These are phyloP conservation scores for Vigna hirtella DNA, from an alignment of 306 rosid species.

Conservation along the genomic window DNA sequence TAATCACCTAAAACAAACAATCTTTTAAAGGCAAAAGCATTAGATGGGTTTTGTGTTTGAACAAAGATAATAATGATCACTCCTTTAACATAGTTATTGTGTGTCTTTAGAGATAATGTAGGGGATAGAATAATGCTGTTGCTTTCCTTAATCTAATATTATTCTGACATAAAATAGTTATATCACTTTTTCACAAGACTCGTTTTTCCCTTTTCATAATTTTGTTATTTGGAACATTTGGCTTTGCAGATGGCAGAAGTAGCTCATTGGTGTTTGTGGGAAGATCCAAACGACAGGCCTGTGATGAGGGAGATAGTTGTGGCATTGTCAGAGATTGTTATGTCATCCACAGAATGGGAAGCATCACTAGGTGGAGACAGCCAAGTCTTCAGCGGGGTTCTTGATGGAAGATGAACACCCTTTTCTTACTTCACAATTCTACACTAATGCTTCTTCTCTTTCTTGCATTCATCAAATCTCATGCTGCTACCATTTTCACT, in stretches of 20 bases:
- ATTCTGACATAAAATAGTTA: not conserved
- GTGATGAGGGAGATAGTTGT: constrained; percentile 71
- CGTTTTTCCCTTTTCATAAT: not conserved
- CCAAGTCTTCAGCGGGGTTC: constrained; percentile 70
- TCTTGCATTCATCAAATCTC: not conserved
- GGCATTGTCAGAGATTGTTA: constrained; percentile 56
- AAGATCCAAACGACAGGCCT: constrained; percentile 77
- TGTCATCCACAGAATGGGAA: constrained; percentile 74
- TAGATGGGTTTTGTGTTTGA: not conserved
- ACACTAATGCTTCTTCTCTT: not conserved
- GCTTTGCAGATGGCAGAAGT: constrained; percentile 65
- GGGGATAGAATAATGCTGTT: not conserved
- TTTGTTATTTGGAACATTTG: not conserved
- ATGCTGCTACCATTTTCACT: not conserved
- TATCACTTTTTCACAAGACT: not conserved
- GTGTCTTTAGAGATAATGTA: not conserved
- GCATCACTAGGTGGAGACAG: constrained; percentile 75
- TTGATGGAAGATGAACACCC: constrained; percentile 68
- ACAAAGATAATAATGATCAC: not conserved
- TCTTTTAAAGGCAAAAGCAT: not conserved
- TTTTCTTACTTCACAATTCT: not conserved
- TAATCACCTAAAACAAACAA: not conserved
- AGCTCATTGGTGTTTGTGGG: constrained; percentile 68
- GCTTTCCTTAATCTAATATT: not conserved
- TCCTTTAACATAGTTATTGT: not conserved